Percentiles rank a stretch among this genome's conserved stretches.
These are phyloP conservation scores for Mortierella antarctica DNA, from an alignment of 192 early-diverging fungal species.

Conservation along the genomic window DNA sequence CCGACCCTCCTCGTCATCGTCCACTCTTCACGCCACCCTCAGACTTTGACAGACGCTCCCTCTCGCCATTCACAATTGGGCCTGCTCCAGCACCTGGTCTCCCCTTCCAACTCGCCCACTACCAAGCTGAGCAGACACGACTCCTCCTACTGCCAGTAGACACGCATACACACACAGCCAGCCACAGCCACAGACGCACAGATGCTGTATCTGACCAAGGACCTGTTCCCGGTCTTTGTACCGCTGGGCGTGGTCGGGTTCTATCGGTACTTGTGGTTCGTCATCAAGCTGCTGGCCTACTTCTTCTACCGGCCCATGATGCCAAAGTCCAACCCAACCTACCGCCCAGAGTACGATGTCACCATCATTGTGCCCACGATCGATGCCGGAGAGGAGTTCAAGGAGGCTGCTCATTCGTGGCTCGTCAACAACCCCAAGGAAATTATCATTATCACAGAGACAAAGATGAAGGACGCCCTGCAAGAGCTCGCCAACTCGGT, in stretches of 20 bases:
- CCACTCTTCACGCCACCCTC: too few species aligned
- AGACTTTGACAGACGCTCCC: too few species aligned
- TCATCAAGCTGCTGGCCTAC: slow-evolving; percentile 72
- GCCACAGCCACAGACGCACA: background rate
- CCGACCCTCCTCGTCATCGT: too few species aligned
- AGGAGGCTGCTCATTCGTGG: slow-evolving; percentile 74
- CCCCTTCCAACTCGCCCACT: too few species aligned
- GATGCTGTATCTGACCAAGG: slow-evolving; percentile 78
- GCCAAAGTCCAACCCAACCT: slow-evolving; percentile 68
- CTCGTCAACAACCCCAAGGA: slow-evolving; percentile 71
- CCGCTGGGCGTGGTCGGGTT: slow-evolving; percentile 79
- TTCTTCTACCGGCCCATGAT: slow-evolving; percentile 69
- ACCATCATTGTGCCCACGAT: slow-evolving; percentile 81
- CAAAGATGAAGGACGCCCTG: slow-evolving; percentile 64
- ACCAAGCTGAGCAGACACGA: background rate
- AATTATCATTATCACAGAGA: slow-evolving; percentile 76
- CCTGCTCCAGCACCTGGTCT: too few species aligned
- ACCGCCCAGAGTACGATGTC: slow-evolving; percentile 68
- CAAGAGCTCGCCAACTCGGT: slow-evolving; percentile 68
- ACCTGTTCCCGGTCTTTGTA: slow-evolving; percentile 73
- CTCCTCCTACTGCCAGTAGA: background rate
- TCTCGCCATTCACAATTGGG: too few species aligned
- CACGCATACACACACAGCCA: background rate
- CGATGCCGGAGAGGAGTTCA: slow-evolving; percentile 80
- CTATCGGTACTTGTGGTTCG: slow-evolving; percentile 78